Evolutionary conservation across 129 eudicot genomes (phyloP).

Genomic region (Smallanthus sonchifolius): DNA sequence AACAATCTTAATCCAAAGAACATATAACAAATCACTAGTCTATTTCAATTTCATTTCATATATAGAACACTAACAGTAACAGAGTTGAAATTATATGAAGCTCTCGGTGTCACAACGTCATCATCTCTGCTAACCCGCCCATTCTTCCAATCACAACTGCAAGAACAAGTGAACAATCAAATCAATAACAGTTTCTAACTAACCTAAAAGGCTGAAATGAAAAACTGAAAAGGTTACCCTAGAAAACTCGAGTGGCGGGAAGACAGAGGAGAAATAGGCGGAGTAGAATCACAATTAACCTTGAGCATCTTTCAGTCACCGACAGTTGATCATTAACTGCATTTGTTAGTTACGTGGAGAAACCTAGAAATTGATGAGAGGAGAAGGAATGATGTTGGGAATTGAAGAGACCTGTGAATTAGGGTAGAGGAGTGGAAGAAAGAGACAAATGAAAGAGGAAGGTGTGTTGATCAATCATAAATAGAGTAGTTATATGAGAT

Average conservation of each 20-base stretch:
- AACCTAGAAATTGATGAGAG: neutral
- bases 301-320: slow-evolving; percentile 26
- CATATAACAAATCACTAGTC: neutral
- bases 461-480: slow-evolving; percentile 7
- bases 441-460: slow-evolving; percentile 15
- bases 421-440: slow-evolving; percentile 10
- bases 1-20: neutral
- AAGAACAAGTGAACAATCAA: neutral
- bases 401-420: neutral
- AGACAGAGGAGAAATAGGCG: slow-evolving; percentile 23
- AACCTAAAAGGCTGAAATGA: neutral
- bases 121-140: slow-evolving; percentile 12
- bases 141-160: slow-evolving; percentile 24
- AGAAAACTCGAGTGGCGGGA: slow-evolving; percentile 20
- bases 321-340: slow-evolving; percentile 27
- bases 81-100: slow-evolving; percentile 12
- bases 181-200: neutral
- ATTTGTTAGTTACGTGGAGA: neutral
- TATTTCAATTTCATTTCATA: too few species aligned
- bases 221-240: slow-evolving; percentile 5
- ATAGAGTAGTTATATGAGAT: slow-evolving; percentile 11
- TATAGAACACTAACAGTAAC: slow-evolving; percentile 14
- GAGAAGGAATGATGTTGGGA: slow-evolving; percentile 3
- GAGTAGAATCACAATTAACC: slow-evolving; percentile 25
- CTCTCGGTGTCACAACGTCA: slow-evolving; percentile 21